A percentile compares a stretch with the other conserved stretches of the same genome.
Conservation (phyloP, 192 early-diverging fungal genomes). For the Coemansia sp. region DNA sequence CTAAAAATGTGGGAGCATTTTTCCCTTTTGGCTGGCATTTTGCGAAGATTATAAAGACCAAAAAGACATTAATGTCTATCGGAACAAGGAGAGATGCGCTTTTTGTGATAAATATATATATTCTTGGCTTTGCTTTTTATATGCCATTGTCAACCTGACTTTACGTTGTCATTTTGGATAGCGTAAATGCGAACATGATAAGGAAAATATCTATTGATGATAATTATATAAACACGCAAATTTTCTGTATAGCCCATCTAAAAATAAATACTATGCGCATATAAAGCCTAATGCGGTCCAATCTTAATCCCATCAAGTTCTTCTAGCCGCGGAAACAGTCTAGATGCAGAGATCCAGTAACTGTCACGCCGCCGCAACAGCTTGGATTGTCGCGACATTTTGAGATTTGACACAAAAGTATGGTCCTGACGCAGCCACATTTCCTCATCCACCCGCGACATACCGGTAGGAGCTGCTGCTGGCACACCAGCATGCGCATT, state of each 20-base stretch:
- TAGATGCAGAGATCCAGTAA: constrained; percentile 28
- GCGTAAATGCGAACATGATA: too few species aligned
- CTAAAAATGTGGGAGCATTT: too few species aligned
- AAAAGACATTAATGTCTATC: not conserved
- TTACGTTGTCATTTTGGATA: not conserved
- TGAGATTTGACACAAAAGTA: constrained; percentile 25
- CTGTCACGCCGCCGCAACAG: constrained; percentile 29
- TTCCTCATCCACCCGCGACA: constrained; percentile 38
- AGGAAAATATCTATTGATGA: too few species aligned
- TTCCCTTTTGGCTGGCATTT: too few species aligned
- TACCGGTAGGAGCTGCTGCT: not conserved
- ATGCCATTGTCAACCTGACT: not conserved
- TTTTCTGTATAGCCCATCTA: too few species aligned
- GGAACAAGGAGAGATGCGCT: not conserved
- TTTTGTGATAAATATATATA: not conserved
- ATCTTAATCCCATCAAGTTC: constrained; percentile 47
- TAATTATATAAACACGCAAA: too few species aligned
- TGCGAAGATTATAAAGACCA: not conserved
- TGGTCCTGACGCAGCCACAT: constrained; percentile 39
- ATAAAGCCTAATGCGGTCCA: constrained; percentile 11
- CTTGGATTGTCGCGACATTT: constrained; percentile 16
- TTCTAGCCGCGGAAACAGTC: constrained; percentile 37
- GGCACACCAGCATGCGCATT: constrained; percentile 1
- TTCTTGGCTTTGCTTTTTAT: not conserved
- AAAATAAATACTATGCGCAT: too few species aligned